phyloP scores from a whole-genome alignment of 1,284 basidiomycete species.

The Puccinia polysora region DNA sequence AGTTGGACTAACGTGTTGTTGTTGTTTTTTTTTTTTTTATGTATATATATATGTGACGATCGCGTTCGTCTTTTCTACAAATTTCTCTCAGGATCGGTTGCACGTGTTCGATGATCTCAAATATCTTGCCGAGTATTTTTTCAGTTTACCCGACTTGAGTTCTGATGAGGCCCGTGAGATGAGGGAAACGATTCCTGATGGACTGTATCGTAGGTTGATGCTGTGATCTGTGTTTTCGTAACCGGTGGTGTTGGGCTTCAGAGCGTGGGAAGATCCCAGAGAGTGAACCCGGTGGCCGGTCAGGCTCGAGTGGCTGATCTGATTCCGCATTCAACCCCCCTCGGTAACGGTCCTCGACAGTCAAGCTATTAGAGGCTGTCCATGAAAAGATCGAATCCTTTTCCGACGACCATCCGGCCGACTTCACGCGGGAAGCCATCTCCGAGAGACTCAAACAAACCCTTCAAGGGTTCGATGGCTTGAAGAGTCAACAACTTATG shows the following conservation, averaged over 20 bases:
- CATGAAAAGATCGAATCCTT: too few relatives aligned
- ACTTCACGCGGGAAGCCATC: constrained; percentile 47
- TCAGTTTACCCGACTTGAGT: constrained; percentile 63
- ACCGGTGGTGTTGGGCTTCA: too few relatives aligned
- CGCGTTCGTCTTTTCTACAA: not conserved
- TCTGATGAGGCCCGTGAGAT: constrained; percentile 61
- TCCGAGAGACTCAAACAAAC: constrained; percentile 46
- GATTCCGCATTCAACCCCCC: too few relatives aligned
- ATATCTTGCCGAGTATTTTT: constrained; percentile 67
- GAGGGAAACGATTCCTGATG: constrained; percentile 56
- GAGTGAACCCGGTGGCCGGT: too few relatives aligned
- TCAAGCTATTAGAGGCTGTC: too few relatives aligned
- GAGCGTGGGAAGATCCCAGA: constrained; percentile 16
- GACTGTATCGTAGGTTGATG: constrained; percentile 56
- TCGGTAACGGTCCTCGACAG: too few relatives aligned
- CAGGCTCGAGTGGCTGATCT: too few relatives aligned
- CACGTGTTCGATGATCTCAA: constrained; percentile 67
- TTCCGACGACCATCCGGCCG: too few relatives aligned
- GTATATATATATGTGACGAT: not conserved
- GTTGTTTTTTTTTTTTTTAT: too few relatives aligned
- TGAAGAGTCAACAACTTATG: constrained; percentile 63
- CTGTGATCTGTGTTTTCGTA: not conserved
- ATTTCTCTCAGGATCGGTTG: constrained; percentile 61
- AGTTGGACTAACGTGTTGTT: too few relatives aligned
- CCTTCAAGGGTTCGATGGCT: constrained; percentile 56